Conservation (phyloP, 2,329 filamentous ascomycete species). For the Arthrobotrys musiformis region DNA sequence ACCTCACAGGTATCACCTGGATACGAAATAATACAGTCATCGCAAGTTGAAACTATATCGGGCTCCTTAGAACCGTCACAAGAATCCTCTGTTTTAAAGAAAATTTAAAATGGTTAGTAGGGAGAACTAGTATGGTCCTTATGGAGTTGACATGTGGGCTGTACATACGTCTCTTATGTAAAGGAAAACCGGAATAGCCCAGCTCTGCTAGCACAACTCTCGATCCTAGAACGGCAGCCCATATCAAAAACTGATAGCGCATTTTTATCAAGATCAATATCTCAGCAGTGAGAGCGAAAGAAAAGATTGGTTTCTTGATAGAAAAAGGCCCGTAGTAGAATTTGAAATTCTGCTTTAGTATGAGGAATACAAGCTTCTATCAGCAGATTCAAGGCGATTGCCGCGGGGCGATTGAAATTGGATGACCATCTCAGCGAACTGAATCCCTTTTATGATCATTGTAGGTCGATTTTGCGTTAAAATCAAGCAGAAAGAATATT, state of each 20-base stretch:
- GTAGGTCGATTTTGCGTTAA: background rate
- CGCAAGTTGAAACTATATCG: background rate
- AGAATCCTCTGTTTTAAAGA: background rate
- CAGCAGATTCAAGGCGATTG: background rate
- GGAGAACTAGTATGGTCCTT: background rate
- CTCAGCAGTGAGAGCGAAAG: background rate
- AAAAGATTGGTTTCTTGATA: background rate
- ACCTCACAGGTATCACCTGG: constrained; percentile 3
- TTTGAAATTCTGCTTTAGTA: background rate
- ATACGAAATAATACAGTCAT: background rate
- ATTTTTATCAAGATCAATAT: background rate
- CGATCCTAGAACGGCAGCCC: background rate
- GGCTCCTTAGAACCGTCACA: background rate
- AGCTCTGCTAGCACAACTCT: background rate
- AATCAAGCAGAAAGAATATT: background rate
- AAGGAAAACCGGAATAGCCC: background rate
- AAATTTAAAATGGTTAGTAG: background rate
- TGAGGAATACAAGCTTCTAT: background rate
- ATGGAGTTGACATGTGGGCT: background rate
- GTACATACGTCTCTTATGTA: constrained; percentile 1
- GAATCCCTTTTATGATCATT: background rate
- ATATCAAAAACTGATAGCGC: background rate
- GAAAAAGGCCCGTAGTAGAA: background rate
- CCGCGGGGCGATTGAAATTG: background rate
- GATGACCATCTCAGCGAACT: background rate